Percentiles rank a stretch among this genome's conserved stretches.
Conservation (phyloP, 306 rosid species). For the Dicorynia guianensis region DNA sequence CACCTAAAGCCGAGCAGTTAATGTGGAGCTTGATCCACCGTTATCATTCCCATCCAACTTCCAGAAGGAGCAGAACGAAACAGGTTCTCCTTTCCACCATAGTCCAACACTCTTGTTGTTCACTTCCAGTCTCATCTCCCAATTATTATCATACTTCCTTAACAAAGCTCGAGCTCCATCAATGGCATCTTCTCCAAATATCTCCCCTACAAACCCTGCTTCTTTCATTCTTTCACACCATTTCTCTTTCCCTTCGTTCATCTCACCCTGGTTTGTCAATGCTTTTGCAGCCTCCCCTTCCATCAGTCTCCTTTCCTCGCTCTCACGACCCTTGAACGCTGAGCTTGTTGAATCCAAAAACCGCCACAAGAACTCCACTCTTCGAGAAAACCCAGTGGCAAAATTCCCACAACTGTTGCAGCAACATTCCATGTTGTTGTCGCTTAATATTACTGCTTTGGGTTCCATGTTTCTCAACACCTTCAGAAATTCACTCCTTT, state of each 20-base stretch:
- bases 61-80: conserved; percentile 86
- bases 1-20: conserved; percentile 22
- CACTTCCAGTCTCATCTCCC: conserved; percentile 87
- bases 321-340: conserved; percentile 81
- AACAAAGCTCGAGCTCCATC: conserved; percentile 83
- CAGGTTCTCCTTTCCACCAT: conserved; percentile 88
- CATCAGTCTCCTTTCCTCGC: conserved; percentile 83
- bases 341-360: conserved; percentile 84
- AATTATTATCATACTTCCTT: conserved; percentile 82
- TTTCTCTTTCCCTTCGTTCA: conserved; percentile 81
- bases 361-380: conserved; percentile 80
- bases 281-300: conserved; percentile 92
- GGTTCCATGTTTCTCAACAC: conserved; percentile 66
- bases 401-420: conserved; percentile 78
- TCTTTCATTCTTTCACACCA: conserved; percentile 87
- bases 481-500: conserved; percentile 67
- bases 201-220: conserved; percentile 64
- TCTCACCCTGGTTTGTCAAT: conserved; percentile 63
- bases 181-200: conserved; percentile 68
- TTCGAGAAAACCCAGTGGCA: conserved; percentile 54
- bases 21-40: conserved; percentile 36
- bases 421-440: conserved; percentile 82
- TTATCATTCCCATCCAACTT: conserved; percentile 46
- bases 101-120: conserved; percentile 63
- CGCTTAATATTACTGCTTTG: conserved; percentile 74